A percentile compares a stretch with the other conserved stretches of the same genome.
These are phyloP conservation scores for Barbatosphaeria neglecta DNA, from an alignment of 495 filamentous ascomycete genomes.

Conservation along the genomic window DNA sequence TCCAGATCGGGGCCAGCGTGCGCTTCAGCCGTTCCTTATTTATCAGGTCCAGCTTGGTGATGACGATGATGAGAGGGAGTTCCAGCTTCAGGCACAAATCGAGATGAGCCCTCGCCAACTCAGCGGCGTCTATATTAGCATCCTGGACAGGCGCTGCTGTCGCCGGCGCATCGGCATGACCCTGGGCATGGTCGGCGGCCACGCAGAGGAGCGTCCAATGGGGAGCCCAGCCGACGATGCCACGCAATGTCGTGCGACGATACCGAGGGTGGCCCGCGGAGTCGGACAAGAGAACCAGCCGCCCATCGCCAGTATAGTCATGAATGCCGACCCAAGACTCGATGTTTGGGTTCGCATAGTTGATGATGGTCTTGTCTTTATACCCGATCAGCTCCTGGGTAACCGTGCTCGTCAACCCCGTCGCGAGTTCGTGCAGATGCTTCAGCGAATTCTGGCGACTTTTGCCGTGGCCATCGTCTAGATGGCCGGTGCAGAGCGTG, in stretches of 20 bases:
- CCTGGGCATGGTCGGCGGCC: conserved; percentile 60
- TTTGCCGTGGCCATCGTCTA: conserved; percentile 88
- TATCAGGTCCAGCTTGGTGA: conserved; percentile 87
- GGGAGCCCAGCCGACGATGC: conserved; percentile 89
- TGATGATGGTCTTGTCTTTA: conserved; percentile 54
- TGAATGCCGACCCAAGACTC: conserved; percentile 95
- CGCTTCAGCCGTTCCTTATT: conserved; percentile 54
- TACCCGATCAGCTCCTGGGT: conserved; percentile 91
- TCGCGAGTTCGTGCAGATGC: conserved; percentile 87
- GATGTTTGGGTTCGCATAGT: conserved; percentile 76
- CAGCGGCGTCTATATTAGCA: conserved; percentile 35
- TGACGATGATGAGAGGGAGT: conserved; percentile 62
- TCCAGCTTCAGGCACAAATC: conserved; percentile 71
- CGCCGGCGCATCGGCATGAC: conserved; percentile 17
- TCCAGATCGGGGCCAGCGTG: conserved; percentile 62
- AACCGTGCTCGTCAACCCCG: conserved; percentile 85
- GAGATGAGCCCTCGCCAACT: conserved; percentile 70
- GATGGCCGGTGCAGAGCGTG: conserved; percentile 70
- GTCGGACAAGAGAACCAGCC: conserved; percentile 79
- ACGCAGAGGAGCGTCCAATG: conserved; percentile 88
- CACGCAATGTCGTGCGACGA: conserved; percentile 73
- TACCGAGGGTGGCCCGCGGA: conserved; percentile 84
- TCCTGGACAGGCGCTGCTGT: conserved; percentile 34
- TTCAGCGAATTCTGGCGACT: conserved; percentile 78
- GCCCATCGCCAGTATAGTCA: conserved; percentile 53